Evolutionary conservation across 257 asterid genomes (phyloP), one percentile per base, ranked within the genome.

Genomic region (Ligustrum vulgare): DNA sequence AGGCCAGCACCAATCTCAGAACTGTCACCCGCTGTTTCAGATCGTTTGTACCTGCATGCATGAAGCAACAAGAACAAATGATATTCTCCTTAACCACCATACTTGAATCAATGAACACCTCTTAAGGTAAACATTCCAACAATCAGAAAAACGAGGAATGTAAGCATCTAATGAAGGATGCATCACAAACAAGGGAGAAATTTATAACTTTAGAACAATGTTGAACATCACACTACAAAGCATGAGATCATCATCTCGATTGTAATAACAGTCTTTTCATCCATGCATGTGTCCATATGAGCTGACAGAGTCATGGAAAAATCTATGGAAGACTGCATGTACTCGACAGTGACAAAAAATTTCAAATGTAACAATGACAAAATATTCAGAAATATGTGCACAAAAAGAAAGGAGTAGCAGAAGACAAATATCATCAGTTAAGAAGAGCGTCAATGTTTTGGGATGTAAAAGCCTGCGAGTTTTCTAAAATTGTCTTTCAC

Each of bases 1-100:
- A 93, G 96, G 72, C 91, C 92, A 2, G 86, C 72, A 77, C 73
- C 88, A 66, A 69, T 71, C 75, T 83, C 92, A 80, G 69, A 41
- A 86, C 49, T 11, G 10, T 41, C 49, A 2, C 67, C 78, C 67
- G 64, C 68, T 65, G 76, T 74, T 72, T 86, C 82, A 70, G 81
- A 83, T 78, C 78, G 80, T 70, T 79, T 76, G 72, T 95, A 93
- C 87, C 99, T 95, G 96, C 35, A 80, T 80, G 65, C n/a, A 28
- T 56, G 67, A 78, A 45, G 71, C 6, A 81, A 71, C 16, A 71
- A 54, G 58, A 47, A 63, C 51, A 58, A 56, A 60, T 25, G 47
- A 54, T 13, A 69, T 54, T 32, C 31, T 37, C 51, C 31, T 74
- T 69, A 78, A 43, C 73, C 22, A 3, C n/a, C 7, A 39, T 4